Percentiles rank a stretch among this genome's conserved stretches.
These are phyloP conservation scores for Kluyveromyces dobzhanskii DNA, from an alignment of 805 yeast genomes.

Conservation along the genomic window DNA sequence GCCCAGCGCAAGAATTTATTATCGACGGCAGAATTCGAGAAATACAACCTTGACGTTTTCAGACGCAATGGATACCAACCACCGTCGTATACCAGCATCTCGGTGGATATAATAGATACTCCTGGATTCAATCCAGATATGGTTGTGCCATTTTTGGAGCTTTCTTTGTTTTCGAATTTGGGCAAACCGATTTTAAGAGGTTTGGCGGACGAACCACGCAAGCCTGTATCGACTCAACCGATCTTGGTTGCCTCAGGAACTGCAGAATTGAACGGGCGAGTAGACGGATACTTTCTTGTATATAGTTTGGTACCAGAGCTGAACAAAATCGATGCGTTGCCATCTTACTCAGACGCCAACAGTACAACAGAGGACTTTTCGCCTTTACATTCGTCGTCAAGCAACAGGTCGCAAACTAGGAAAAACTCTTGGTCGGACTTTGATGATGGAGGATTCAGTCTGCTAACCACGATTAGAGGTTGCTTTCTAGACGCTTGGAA, in stretches of 20 bases:
- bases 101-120: constrained; percentile 65
- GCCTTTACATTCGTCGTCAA: constrained; percentile 3
- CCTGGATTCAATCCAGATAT: constrained; percentile 61
- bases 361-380: neutral
- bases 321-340: constrained; percentile 37
- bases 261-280: constrained; percentile 62
- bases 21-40: neutral
- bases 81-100: constrained; percentile 50
- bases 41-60: constrained; percentile 6
- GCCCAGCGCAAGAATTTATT: neutral
- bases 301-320: constrained; percentile 61
- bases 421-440: constrained; percentile 10
- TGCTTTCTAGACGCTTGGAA: constrained; percentile 68
- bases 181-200: constrained; percentile 52
- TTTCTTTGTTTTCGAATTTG: constrained; percentile 54
- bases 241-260: constrained; percentile 72
- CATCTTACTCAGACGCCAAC: constrained; percentile 34
- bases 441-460: constrained; percentile 22
- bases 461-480: constrained; percentile 39
- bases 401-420: constrained; percentile 5
- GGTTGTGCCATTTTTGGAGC: constrained; percentile 69
- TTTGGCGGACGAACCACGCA: constrained; percentile 53
- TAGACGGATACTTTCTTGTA: constrained; percentile 66
- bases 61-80: constrained; percentile 28
- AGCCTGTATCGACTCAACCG: constrained; percentile 57